Base-by-base conservation (phyloP, 1,284 basidiomycete genomes). In the Mycena citricolor region DNA sequence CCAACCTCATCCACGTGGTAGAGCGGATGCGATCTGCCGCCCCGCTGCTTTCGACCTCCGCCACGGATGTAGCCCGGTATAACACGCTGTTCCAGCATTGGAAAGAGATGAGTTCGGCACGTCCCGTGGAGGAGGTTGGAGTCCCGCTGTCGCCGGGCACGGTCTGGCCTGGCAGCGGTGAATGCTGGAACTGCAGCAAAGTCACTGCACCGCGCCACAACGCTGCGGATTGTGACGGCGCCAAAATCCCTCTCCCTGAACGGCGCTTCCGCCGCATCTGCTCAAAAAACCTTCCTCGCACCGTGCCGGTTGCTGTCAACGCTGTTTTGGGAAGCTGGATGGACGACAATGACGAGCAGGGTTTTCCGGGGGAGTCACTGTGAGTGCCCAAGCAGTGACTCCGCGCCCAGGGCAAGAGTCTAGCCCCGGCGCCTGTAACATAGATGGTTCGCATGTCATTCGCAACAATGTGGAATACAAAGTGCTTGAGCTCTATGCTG, bases 81-180 rank as follows among this genome's bases (percentile, higher is more conserved):
- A n/a, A n/a, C n/a, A n/a, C n/a, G n/a, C n/a, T n/a, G n/a, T n/a
- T n/a, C n/a, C n/a, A n/a, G n/a, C n/a, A n/a, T n/a, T n/a, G n/a
- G n/a, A n/a, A n/a, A n/a, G n/a, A n/a, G n/a, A n/a, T n/a, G n/a
- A n/a, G n/a, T n/a, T n/a, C n/a, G n/a, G n/a, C n/a, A n/a, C n/a
- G n/a, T n/a, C 23, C 19, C 8, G 24, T 40, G 1, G 44, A 47
- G 16, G 16, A 23, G 10, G 29, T 37, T n/a, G 41, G 44, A 2
- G 47, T 31, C 28, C 50, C 50, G 22, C 29, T 52, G n/a, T 26
- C n/a, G n/a, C 50, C 46, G 16, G 46, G 39, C 0, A 52, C 45
- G 4, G 30, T 17, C 0, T 2, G 20, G 2, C 38, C 42, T 5
- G 13, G 23, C 13, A 31, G 38, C 1, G 42, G 46, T 4, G 50